phyloP scores from a whole-genome alignment of 2,329 filamentous ascomycete species.

The Colletotrichum magnum region DNA sequence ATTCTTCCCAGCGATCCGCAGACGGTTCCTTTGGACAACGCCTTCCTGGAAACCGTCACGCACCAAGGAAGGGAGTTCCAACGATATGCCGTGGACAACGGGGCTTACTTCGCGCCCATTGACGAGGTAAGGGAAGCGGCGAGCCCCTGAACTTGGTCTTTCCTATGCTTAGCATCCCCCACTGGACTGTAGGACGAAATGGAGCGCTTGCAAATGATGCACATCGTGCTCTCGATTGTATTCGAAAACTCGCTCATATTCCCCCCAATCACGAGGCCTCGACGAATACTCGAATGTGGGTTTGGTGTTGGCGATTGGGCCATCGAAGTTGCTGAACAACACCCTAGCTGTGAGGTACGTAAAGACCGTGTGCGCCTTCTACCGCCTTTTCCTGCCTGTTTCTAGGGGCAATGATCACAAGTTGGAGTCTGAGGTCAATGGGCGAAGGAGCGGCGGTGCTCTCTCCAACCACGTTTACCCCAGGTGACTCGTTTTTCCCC shows the following conservation, averaged over 20 bases:
- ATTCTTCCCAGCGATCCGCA: conserved; percentile 58
- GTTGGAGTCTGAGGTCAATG: neutral
- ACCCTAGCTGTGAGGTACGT: conserved; percentile 75
- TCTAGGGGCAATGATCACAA: neutral
- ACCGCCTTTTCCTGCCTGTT: neutral
- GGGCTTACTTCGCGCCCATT: conserved; percentile 76
- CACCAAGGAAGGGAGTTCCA: conserved; percentile 77
- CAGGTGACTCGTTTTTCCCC: conserved; percentile 4
- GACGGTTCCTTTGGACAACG: conserved; percentile 69
- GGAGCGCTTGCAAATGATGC: conserved; percentile 74
- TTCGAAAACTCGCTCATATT: conserved; percentile 80
- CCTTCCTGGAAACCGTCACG: conserved; percentile 70
- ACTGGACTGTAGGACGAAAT: conserved; percentile 71
- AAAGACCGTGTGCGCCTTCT: neutral
- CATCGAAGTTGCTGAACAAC: conserved; percentile 73
- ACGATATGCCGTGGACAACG: conserved; percentile 74
- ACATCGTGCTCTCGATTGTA: conserved; percentile 72
- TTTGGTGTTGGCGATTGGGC: conserved; percentile 82
- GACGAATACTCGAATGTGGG: conserved; percentile 79
- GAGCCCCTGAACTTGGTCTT: neutral
- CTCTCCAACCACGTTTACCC: neutral
- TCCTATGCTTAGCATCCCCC: conserved; percentile 10
- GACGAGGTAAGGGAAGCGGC: conserved; percentile 72
- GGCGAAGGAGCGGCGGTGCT: neutral
- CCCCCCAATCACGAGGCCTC: conserved; percentile 71